Evolutionary conservation across 2,329 filamentous ascomycete species (phyloP), one percentile per base, ranked within the genome.

Genomic region (Trichoderma sp.): DNA sequence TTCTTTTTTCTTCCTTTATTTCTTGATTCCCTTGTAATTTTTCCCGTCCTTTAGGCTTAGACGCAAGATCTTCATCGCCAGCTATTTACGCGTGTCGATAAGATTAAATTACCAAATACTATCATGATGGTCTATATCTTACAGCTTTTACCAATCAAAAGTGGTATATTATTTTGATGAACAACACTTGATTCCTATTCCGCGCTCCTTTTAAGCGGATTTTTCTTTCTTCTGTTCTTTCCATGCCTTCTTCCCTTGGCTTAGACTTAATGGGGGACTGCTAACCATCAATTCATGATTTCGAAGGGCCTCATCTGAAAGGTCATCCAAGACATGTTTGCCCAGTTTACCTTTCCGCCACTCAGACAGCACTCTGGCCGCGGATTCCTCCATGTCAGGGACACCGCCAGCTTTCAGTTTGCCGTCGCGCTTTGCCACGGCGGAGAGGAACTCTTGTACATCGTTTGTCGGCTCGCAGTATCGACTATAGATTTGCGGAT

Each of bases 391-490:
- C 30, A 87, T 80, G 76, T 92, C 90, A 0, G 91, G 89, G 11
- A 85, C 78, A 0, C 93, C 94, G 1, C 93, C 92, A 72, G 90
- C 90, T 58, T 85, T 85, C 61, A 98, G 79, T 72, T 93, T 88
- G 8, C 96, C 96, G 10, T 91, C 93, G 73, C 89, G 90, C 65
- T 76, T 82, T 21, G 93, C 94, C 24, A 97, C 88, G 1, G 83
- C 86, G 16, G 87, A 84, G 14, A 99, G 84, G 30, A 97, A 86
- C 51, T 87, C 85, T 59, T 85, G 81, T n/a, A 97, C 83, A 72
- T 97, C 92, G 78, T 98, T 97, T 1, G 96, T 98, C 0, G 94
- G 93, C 43, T 79, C 76, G 60, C 83, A 86, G 76, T 89, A 93
- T 13, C 76, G 83, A 1, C 77, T 75, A 79, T 97, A 97, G 6